Conservation (phyloP, 805 yeast genomes). For the Pichia nanzhaoensis region DNA sequence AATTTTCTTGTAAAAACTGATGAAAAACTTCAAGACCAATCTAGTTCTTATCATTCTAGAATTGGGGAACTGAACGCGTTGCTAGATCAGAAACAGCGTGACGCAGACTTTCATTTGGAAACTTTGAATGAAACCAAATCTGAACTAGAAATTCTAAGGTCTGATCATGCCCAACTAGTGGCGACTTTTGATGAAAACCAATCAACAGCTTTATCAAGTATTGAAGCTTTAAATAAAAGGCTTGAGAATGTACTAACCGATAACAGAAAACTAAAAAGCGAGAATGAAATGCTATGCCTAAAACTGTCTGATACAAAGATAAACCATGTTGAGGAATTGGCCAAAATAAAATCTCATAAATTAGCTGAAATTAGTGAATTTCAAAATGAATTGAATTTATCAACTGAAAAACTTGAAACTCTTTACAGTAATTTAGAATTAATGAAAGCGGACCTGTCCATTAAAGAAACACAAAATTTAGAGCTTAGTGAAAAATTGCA, state of each 20-base stretch:
- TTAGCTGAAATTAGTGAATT: neutral
- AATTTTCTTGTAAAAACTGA: slow-evolving; percentile 21
- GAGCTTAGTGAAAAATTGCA: neutral
- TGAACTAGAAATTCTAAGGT: neutral
- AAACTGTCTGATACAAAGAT: slow-evolving; percentile 5
- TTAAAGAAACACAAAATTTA: neutral
- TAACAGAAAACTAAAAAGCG: slow-evolving; percentile 6
- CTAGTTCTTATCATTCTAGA: slow-evolving; percentile 29
- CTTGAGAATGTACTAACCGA: slow-evolving; percentile 1
- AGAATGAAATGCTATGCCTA: slow-evolving; percentile 6
- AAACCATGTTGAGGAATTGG: neutral
- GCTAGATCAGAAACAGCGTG: neutral
- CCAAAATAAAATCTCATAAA: neutral
- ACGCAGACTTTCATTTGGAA: slow-evolving; percentile 4
- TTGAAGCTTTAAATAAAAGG: slow-evolving; percentile 3
- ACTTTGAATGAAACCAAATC: slow-evolving; percentile 10
- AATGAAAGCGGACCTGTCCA: neutral
- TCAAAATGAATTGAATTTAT: neutral
- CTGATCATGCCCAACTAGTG: slow-evolving; percentile 5
- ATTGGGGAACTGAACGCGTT: slow-evolving; percentile 12
- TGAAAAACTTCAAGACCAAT: slow-evolving; percentile 27
- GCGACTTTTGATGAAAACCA: slow-evolving; percentile 1
- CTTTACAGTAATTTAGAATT: neutral
- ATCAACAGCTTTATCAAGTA: neutral
- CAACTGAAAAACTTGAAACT: neutral